These are phyloP conservation scores for Sporormia fimetaria DNA, from an alignment of 495 filamentous ascomycete genomes.

Conservation along the genomic window DNA sequence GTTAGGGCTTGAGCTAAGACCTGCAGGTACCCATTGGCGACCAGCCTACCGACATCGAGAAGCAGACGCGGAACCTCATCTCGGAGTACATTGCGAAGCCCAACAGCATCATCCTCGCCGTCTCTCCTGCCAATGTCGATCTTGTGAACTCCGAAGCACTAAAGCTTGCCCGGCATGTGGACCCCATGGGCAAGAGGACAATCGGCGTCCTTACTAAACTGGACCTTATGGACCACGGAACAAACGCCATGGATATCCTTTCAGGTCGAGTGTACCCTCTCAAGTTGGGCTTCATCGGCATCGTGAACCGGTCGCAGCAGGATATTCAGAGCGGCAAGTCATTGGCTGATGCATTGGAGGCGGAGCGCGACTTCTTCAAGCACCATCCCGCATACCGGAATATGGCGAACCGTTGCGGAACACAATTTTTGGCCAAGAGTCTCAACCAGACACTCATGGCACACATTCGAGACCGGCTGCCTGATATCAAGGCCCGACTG, in stretches of 20 bases:
- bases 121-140: conserved; percentile 96
- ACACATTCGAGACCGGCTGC: conserved; percentile 89
- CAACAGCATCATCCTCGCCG: conserved; percentile 94
- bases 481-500: conserved; percentile 93
- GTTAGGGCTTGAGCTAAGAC: conserved; percentile 15
- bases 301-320: conserved; percentile 96
- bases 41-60: conserved; percentile 96
- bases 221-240: conserved; percentile 98
- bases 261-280: conserved; percentile 92
- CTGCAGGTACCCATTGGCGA: conserved; percentile 83
- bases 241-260: conserved; percentile 93
- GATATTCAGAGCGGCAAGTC: conserved; percentile 95
- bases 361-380: conserved; percentile 90
- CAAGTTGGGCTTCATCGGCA: conserved; percentile 95
- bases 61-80: conserved; percentile 93
- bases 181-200: conserved; percentile 85
- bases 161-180: conserved; percentile 93
- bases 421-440: conserved; percentile 88
- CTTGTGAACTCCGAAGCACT: conserved; percentile 97
- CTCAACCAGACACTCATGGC: conserved; percentile 90
- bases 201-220: conserved; percentile 97
- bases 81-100: conserved; percentile 98
- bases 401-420: conserved; percentile 88
- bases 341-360: conserved; percentile 75
- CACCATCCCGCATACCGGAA: conserved; percentile 96